Conservation (phyloP, 2,329 filamentous ascomycete genomes). For the Ceratocystis albifundus region DNA sequence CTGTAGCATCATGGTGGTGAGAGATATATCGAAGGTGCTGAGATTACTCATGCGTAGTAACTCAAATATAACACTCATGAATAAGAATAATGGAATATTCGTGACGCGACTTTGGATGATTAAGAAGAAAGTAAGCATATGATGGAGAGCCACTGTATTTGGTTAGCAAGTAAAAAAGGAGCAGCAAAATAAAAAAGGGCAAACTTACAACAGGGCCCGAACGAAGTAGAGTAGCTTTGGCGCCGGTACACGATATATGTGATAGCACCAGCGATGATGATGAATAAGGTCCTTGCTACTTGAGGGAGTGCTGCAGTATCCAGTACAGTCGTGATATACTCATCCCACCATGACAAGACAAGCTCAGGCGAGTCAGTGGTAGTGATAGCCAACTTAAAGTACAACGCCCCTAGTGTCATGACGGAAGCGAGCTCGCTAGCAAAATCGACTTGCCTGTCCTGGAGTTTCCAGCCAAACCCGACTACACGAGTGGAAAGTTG, state of each 20-base stretch:
- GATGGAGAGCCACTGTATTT: slow-evolving; percentile 44
- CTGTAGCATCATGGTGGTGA: slow-evolving; percentile 64
- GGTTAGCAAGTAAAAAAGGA: neutral
- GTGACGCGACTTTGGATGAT: slow-evolving; percentile 76
- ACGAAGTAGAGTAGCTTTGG: slow-evolving; percentile 27
- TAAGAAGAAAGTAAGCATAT: slow-evolving; percentile 64
- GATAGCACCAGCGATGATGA: slow-evolving; percentile 34
- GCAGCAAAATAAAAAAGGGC: slow-evolving; percentile 24
- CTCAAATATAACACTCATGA: slow-evolving; percentile 53
- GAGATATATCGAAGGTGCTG: slow-evolving; percentile 48
- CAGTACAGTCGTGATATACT: slow-evolving; percentile 34
- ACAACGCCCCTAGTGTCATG: slow-evolving; percentile 44
- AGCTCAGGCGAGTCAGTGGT: slow-evolving; percentile 80
- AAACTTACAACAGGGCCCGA: slow-evolving; percentile 14
- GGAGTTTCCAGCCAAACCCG: slow-evolving; percentile 26
- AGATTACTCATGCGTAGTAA: slow-evolving; percentile 40
- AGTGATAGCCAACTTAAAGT: slow-evolving; percentile 86
- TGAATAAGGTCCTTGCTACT: slow-evolving; percentile 41
- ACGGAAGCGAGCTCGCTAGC: slow-evolving; percentile 34
- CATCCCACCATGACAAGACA: slow-evolving; percentile 33
- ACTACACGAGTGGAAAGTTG: slow-evolving; percentile 19
- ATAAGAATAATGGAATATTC: slow-evolving; percentile 73
- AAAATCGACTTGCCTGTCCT: slow-evolving; percentile 27
- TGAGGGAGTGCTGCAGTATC: slow-evolving; percentile 37
- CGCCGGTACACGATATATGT: slow-evolving; percentile 34